Evolutionary conservation across 1,284 basidiomycete genomes (phyloP).

Genomic region (Xerocomus amazonicus): DNA sequence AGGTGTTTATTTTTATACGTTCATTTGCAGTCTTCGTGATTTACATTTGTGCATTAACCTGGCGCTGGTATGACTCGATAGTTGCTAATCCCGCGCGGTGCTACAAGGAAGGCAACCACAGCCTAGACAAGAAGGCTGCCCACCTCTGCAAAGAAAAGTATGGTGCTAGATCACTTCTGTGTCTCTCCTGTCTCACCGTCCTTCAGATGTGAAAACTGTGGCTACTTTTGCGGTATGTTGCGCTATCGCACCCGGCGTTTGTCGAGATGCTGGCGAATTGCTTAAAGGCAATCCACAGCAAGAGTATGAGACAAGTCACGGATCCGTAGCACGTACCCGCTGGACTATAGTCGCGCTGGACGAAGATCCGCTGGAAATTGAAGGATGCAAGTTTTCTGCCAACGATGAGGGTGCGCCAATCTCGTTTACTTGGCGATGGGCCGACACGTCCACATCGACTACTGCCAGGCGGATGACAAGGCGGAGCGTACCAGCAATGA

Average conservation of each 20-base stretch:
- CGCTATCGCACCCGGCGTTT: background rate
- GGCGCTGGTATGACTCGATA: conserved; percentile 14
- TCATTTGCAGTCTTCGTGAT: too few species aligned
- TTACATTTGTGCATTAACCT: too few species aligned
- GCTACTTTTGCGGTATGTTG: conserved; percentile 54
- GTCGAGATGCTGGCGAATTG: background rate
- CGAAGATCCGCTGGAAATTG: conserved; percentile 44
- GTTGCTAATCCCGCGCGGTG: conserved; percentile 47
- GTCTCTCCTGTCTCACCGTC: background rate
- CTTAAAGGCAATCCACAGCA: conserved; percentile 52
- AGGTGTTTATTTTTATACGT: too few species aligned
- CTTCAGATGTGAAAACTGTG: conserved; percentile 49
- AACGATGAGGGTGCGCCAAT: conserved; percentile 58
- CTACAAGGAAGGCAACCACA: conserved; percentile 40
- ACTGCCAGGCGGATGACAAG: conserved; percentile 43
- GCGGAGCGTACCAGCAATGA: conserved; percentile 37
- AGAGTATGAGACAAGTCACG: conserved; percentile 61
- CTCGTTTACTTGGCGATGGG: conserved; percentile 54
- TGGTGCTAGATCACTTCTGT: background rate
- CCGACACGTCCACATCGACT: conserved; percentile 54
- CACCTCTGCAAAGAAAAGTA: conserved; percentile 52
- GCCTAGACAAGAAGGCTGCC: conserved; percentile 37
- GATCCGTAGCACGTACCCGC: conserved; percentile 54
- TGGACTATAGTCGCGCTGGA: conserved; percentile 56
- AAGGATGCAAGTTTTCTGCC: conserved; percentile 51